Conservation (phyloP, 2,329 filamentous ascomycete species). For the Arthrobotrys entomopaga region DNA sequence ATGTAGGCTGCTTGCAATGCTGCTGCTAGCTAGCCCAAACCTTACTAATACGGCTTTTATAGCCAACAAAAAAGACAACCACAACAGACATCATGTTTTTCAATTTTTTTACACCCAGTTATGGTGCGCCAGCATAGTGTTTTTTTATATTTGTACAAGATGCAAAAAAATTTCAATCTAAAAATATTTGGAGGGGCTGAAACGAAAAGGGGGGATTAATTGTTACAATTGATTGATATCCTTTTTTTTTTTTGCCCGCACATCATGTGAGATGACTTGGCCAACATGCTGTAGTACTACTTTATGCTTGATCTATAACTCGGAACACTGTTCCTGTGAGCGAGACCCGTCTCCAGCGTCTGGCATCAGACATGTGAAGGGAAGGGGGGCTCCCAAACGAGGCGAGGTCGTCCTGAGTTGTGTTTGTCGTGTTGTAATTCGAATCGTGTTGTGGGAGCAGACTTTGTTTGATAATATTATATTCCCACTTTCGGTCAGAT, state of each 20-base stretch:
- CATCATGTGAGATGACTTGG: constrained; percentile 54
- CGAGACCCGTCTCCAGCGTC: no score
- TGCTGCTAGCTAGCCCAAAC: neutral
- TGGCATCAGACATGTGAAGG: no score
- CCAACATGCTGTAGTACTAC: constrained; percentile 31
- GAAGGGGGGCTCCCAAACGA: no score
- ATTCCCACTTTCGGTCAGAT: constrained; percentile 12
- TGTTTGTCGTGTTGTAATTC: constrained; percentile 39
- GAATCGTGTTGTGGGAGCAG: constrained; percentile 27
- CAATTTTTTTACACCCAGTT: constrained; percentile 43
- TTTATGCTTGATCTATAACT: no score
- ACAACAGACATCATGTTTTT: constrained; percentile 43
- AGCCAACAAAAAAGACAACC: constrained; percentile 36
- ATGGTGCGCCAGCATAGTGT: constrained; percentile 51
- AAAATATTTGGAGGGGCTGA: constrained; percentile 32
- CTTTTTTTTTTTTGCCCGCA: no score
- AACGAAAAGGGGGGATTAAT: constrained; percentile 9
- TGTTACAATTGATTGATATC: neutral
- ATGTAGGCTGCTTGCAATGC: neutral
- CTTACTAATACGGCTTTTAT: constrained; percentile 1
- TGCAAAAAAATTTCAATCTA: constrained; percentile 32
- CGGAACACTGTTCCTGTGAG: constrained; percentile 3
- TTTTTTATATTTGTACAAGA: constrained; percentile 38
- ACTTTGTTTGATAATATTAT: constrained; percentile 23
- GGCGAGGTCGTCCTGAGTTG: constrained; percentile 6